Percentiles rank a stretch among this genome's conserved stretches.
phyloP scores from a whole-genome alignment of 306 rosid genomes.

The Vicia villosa region DNA sequence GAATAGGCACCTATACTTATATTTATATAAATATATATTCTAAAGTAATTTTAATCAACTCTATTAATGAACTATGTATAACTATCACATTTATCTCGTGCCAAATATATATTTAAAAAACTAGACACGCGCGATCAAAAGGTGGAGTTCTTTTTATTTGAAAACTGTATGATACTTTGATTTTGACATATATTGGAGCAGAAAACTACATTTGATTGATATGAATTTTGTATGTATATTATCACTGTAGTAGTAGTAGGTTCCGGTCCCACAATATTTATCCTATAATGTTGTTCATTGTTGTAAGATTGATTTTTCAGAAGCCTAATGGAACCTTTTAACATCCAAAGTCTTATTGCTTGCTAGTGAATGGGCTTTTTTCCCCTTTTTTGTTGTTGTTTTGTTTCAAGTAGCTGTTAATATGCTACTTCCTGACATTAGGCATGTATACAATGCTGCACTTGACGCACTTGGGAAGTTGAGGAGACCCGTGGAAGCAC shows the following conservation, averaged over 20 bases:
- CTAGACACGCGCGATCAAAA: slow-evolving; percentile 1
- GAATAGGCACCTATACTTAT: slow-evolving; percentile 15
- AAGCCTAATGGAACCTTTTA: neutral
- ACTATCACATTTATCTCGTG: slow-evolving; percentile 7
- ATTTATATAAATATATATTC: too few species aligned
- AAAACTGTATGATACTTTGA: slow-evolving; percentile 1
- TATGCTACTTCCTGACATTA: slow-evolving; percentile 35
- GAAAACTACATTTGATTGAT: slow-evolving; percentile 14
- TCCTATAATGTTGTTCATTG: slow-evolving; percentile 20
- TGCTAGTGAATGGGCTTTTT: slow-evolving; percentile 19
- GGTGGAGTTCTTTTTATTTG: slow-evolving; percentile 3
- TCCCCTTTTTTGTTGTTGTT: neutral
- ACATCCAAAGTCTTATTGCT: slow-evolving; percentile 20
- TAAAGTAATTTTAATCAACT: too few species aligned
- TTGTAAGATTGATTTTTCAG: slow-evolving; percentile 21
- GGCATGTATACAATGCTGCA: slow-evolving; percentile 82
- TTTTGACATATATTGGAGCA: slow-evolving; percentile 25
- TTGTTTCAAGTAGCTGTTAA: slow-evolving; percentile 21
- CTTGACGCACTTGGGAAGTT: slow-evolving; percentile 91
- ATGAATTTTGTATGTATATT: slow-evolving; percentile 1
- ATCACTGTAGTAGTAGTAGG: slow-evolving; percentile 17
- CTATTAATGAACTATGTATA: too few species aligned
- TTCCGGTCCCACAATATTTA: slow-evolving; percentile 27
- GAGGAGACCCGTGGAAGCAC: slow-evolving; percentile 91
- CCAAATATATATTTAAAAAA: neutral